Conservation (phyloP, 345 rosid species). For the Passiflora organensis region DNA sequence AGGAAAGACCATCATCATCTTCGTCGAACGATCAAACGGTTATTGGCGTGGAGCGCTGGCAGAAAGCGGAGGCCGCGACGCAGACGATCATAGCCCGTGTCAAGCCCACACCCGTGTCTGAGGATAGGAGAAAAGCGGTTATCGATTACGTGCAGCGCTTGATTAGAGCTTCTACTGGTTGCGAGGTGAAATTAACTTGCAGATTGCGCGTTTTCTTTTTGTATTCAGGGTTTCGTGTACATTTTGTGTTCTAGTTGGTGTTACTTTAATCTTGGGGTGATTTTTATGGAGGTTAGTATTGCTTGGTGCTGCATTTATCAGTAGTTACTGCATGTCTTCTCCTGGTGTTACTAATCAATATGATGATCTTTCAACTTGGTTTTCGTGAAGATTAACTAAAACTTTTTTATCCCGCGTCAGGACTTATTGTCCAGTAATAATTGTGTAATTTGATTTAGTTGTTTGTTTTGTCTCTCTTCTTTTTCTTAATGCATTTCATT, state of each 20-base stretch:
- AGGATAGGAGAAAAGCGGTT: slow-evolving; percentile 71
- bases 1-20: slow-evolving; percentile 40
- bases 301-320: background rate
- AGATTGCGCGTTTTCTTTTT: background rate
- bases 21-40: slow-evolving; percentile 29
- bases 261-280: background rate
- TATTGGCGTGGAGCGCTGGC: slow-evolving; percentile 51
- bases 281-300: background rate
- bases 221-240: too few species aligned
- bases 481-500: too few species aligned
- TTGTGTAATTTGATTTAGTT: too few species aligned
- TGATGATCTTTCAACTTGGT: too few species aligned
- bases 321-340: too few species aligned
- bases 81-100: slow-evolving; percentile 67
- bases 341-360: too few species aligned
- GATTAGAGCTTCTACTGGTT: slow-evolving; percentile 19
- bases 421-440: too few species aligned
- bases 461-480: too few species aligned
- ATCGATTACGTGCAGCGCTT: slow-evolving; percentile 70
- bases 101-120: slow-evolving; percentile 66
- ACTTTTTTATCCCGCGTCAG: too few species aligned
- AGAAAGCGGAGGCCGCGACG: slow-evolving; percentile 68
- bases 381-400: too few species aligned
- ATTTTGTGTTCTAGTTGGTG: background rate
- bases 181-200: background rate